Evolutionary conservation across 108 stramenopile species (phyloP), one percentile per base, ranked within the genome.

Genomic region (Discostella pseudostelligera): DNA sequence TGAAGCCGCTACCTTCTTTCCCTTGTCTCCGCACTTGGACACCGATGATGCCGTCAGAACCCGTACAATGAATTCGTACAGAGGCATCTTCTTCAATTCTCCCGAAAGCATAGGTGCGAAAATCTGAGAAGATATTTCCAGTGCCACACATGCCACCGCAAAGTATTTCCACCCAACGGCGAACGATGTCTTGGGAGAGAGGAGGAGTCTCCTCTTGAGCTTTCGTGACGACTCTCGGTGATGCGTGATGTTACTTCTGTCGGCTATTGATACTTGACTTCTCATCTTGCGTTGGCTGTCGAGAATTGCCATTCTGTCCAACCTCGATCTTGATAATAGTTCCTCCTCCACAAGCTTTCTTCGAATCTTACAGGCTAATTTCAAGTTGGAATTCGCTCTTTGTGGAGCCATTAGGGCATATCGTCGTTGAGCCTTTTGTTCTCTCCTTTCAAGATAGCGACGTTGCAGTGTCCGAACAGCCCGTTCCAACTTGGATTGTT

Each of bases 111-210:
- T 70, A 11, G 91, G 91, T 40, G 79, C 59, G 32, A 81, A 61
- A 10, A 78, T 39, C 16, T 80, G 53, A 3, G 76, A 71, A 12
- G 83, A 46, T 48, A 89, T 67, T 48, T 92, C 91, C 22, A 83
- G 28, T 14, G 76, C 29, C 14, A 88, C 78, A 42, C 86, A 84
- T 21, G 65, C 35, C 14, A 87, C 65, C 56, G 87, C 75, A 0
- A 87, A 11, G 29, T 63, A 56, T 48, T 84, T 88, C 92, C 92
- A 93, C 26, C 46, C 14, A 16, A 88, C 78, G 7, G 88, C 62
- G 78, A 93, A 88, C n/a, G 64, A 50, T 2, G 85, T 86, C 51
- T 88, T 93, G 10, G 92, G 92, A 39, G 82, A 73, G 36, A 93
- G 36, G 49, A 91, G 48, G 0, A 81, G 35, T 20, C 83, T 29